Conservation (phyloP, 1,139 yeast species). For the Yamadazyma epiphylla region DNA sequence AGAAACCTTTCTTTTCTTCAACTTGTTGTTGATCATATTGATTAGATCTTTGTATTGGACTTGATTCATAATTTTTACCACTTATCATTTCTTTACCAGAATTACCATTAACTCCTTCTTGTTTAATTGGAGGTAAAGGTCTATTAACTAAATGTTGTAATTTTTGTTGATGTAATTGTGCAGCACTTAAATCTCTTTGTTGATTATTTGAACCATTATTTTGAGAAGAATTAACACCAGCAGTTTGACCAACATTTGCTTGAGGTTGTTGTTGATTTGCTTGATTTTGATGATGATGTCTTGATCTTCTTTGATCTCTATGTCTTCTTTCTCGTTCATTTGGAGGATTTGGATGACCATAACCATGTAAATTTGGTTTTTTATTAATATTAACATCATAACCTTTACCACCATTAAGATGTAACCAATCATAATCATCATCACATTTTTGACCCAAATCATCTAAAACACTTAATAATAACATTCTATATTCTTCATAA, state of each 20-base stretch:
- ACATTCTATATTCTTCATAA: constrained; percentile 74
- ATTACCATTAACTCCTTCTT: constrained; percentile 25
- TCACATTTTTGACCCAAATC: constrained; percentile 73
- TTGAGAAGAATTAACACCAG: constrained; percentile 3
- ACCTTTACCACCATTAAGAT: constrained; percentile 85
- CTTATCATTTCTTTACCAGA: constrained; percentile 14
- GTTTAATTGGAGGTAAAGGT: constrained; percentile 50
- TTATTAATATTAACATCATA: constrained; percentile 84
- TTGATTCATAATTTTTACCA: constrained; percentile 13
- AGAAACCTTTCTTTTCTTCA: constrained; percentile 40
- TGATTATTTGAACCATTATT: background rate
- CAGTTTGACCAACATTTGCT: constrained; percentile 15
- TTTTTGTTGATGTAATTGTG: constrained; percentile 47
- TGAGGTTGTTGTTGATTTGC: constrained; percentile 20
- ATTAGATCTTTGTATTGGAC: constrained; percentile 21
- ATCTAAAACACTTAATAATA: constrained; percentile 71
- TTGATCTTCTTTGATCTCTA: constrained; percentile 39
- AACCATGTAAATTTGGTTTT: constrained; percentile 88
- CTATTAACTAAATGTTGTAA: constrained; percentile 50
- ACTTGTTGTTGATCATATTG: constrained; percentile 38
- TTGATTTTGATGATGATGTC: constrained; percentile 31
- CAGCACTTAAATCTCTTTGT: constrained; percentile 16
- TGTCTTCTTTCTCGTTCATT: constrained; percentile 54
- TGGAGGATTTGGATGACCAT: constrained; percentile 63
- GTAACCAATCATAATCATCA: constrained; percentile 94